phyloP scores from a whole-genome alignment of 257 asterid genomes.

The Dorcoceras hygrometricum region DNA sequence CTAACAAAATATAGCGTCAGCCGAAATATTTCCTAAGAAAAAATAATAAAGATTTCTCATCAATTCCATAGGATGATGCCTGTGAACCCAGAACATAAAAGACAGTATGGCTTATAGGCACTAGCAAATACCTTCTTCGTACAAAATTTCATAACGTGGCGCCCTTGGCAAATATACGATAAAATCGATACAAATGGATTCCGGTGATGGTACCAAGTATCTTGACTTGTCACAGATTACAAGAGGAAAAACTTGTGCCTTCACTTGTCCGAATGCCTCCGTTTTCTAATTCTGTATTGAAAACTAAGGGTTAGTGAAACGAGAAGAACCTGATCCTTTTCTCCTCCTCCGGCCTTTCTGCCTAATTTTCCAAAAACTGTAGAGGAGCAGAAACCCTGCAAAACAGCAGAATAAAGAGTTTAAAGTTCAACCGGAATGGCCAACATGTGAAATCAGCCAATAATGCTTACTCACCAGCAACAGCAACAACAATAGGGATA shows the following conservation, averaged over 20 bases:
- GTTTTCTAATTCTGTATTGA: neutral
- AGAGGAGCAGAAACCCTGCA: constrained; percentile 62
- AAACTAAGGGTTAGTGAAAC: constrained; percentile 45
- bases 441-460: neutral
- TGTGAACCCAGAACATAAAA: no score
- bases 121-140: no score
- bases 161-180: neutral
- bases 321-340: constrained; percentile 56
- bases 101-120: neutral
- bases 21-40: no score
- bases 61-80: neutral
- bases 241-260: neutral
- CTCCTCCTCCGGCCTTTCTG: constrained; percentile 82
- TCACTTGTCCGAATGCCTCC: neutral
- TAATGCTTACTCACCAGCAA: constrained; percentile 54
- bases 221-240: neutral
- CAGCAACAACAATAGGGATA: constrained; percentile 65
- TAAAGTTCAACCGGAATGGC: neutral
- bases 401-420: constrained; percentile 17
- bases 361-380: constrained; percentile 75
- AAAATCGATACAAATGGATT: neutral
- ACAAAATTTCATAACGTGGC: neutral
- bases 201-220: neutral
- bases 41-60: neutral
- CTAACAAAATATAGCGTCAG: neutral